Evolutionary conservation across 768 basidiomycete species (phyloP).

Genomic region (Leccinum longicurvipes): DNA sequence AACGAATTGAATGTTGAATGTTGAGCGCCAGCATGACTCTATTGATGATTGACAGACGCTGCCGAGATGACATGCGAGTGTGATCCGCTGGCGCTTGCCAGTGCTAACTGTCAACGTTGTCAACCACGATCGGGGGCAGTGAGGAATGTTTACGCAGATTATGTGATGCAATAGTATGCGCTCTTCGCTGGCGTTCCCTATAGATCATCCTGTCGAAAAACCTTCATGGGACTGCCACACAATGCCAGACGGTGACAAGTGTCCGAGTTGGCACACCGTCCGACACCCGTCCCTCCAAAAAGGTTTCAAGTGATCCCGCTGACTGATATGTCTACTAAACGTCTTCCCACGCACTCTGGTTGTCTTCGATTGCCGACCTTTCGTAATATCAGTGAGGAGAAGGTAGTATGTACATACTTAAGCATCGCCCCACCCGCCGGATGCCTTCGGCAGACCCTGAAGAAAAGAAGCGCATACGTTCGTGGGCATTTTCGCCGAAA

Average conservation of each 20-base stretch:
- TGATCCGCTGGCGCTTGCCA: neutral
- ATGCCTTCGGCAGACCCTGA: neutral
- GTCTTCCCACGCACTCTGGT: neutral
- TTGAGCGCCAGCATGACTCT: neutral
- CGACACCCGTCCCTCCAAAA: neutral
- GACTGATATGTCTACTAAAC: neutral
- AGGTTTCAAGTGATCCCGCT: neutral
- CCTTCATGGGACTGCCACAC: neutral
- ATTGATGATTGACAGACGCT: neutral
- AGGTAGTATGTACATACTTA: neutral
- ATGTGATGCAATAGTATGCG: neutral
- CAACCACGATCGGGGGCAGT: constrained; percentile 3
- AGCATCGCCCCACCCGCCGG: neutral
- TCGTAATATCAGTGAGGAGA: neutral
- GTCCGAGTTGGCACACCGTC: neutral
- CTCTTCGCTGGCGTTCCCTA: neutral
- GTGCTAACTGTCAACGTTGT: no score
- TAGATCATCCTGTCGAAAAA: constrained; percentile 4
- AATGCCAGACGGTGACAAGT: neutral
- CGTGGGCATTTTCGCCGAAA: neutral
- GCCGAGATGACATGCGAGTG: constrained; percentile 1
- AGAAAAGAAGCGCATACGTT: neutral
- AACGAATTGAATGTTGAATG: neutral
- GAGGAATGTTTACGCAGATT: neutral
- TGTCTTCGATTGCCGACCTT: neutral